Percentiles rank a stretch among this genome's conserved stretches.
Conservation (phyloP, 164 flowering plant genomes). For the Stephania cephalantha region DNA sequence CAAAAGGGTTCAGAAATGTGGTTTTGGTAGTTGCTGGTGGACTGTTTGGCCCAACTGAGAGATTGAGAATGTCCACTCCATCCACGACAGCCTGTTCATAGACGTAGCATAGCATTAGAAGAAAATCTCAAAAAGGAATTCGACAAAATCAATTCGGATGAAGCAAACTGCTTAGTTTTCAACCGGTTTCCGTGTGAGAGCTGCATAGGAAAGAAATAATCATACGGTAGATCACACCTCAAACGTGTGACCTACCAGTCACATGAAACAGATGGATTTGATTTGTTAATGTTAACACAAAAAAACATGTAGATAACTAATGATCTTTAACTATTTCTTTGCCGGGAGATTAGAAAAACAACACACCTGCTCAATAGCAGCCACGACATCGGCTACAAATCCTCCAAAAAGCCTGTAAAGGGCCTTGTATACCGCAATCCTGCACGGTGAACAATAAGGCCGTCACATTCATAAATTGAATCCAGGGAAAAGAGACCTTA, state of each 20-base stretch:
- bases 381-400: constrained; percentile 94
- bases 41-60: constrained; percentile 93
- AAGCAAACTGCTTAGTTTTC: neutral
- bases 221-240: neutral
- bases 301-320: neutral
- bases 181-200: neutral
- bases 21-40: constrained; percentile 83
- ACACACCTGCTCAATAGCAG: constrained; percentile 94
- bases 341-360: neutral
- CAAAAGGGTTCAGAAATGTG: constrained; percentile 89
- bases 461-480: neutral
- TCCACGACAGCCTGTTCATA: constrained; percentile 87
- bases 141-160: neutral
- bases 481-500: neutral
- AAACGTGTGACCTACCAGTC: neutral
- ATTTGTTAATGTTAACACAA: neutral
- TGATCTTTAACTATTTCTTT: neutral
- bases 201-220: neutral
- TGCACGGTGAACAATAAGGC: constrained; percentile 20
- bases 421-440: constrained; percentile 98
- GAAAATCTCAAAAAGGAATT: neutral
- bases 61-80: constrained; percentile 96
- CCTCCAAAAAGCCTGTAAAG: constrained; percentile 96
- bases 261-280: neutral
- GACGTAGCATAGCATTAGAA: constrained; percentile 1